These are phyloP conservation scores for Aspergillus fischeri DNA, from an alignment of 2,329 filamentous ascomycete genomes.

Conservation along the genomic window DNA sequence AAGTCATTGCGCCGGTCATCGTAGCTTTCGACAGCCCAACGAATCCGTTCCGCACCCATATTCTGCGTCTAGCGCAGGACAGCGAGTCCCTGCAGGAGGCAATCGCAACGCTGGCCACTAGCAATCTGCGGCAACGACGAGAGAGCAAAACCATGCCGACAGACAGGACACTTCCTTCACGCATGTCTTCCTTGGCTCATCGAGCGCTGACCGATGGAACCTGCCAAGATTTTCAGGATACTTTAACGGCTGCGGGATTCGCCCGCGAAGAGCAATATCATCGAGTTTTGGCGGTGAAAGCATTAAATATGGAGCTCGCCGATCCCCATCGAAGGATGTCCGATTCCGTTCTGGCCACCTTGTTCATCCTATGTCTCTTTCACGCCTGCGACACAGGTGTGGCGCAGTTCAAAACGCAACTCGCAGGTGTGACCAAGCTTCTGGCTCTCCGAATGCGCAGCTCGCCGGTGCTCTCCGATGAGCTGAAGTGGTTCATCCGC, in stretches of 20 bases:
- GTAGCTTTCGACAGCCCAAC: constrained; percentile 82
- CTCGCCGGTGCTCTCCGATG: constrained; percentile 61
- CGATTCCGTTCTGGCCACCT: constrained; percentile 81
- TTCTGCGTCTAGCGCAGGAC: constrained; percentile 70
- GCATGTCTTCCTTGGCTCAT: constrained; percentile 46
- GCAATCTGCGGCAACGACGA: constrained; percentile 81
- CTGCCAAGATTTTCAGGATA: constrained; percentile 36
- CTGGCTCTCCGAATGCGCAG: constrained; percentile 68
- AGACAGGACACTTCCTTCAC: constrained; percentile 47
- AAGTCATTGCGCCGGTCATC: constrained; percentile 85
- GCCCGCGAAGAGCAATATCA: constrained; percentile 76
- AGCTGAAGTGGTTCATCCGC: constrained; percentile 74
- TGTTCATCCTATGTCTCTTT: constrained; percentile 84
- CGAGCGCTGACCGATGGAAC: constrained; percentile 38
- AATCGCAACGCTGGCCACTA: constrained; percentile 81
- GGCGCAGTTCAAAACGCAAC: constrained; percentile 88
- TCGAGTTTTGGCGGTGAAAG: constrained; percentile 75
- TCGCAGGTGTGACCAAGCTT: constrained; percentile 88
- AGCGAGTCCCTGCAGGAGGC: constrained; percentile 87
- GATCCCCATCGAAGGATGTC: constrained; percentile 70
- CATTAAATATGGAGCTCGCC: constrained; percentile 79
- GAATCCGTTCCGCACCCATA: constrained; percentile 82
- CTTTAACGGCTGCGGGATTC: constrained; percentile 53
- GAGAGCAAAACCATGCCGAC: constrained; percentile 53
- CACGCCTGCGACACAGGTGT: constrained; percentile 91